Conservation (phyloP, 116 monocot genomes). For the Dioscorea cayenensis region DNA sequence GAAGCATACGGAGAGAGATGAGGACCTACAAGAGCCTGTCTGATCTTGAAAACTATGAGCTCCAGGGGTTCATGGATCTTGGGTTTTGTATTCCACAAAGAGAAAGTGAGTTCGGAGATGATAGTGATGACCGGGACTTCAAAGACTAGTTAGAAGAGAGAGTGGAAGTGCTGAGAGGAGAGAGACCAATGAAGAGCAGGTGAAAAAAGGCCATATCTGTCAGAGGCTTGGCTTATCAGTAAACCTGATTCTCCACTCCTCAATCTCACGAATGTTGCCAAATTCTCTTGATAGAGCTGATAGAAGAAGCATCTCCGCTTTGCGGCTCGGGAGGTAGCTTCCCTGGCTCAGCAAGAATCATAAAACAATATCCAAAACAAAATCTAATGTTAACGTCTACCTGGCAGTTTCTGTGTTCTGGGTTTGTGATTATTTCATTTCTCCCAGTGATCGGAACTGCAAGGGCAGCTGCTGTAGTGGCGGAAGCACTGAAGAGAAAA, state of each 20-base stretch:
- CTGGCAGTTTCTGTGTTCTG: neutral
- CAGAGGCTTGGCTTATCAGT: conserved; percentile 19
- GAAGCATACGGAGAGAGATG: neutral
- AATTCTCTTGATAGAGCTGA: conserved; percentile 1
- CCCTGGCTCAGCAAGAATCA: conserved; percentile 1
- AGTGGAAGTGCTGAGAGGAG: neutral
- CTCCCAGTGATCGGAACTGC: neutral
- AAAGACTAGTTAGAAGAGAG: conserved; percentile 1
- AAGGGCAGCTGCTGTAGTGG: neutral
- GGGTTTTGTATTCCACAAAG: conserved; percentile 22
- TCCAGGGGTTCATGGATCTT: conserved; percentile 20
- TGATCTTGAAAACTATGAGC: conserved; percentile 21
- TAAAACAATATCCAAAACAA: neutral
- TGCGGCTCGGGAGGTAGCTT: conserved; percentile 22
- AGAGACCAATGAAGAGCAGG: neutral
- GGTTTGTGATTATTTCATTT: neutral
- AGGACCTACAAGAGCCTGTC: conserved; percentile 17
- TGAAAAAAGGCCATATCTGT: conserved; percentile 24
- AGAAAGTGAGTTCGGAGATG: conserved; percentile 1
- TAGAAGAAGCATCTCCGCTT: conserved; percentile 17
- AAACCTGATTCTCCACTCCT: neutral
- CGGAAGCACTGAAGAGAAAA: neutral
- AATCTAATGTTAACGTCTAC: neutral
- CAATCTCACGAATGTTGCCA: neutral
- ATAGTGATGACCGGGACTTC: conserved; percentile 25